Evolutionary conservation across 805 yeast species (phyloP).

Genomic region (Wickerhamiella sergipiensis): DNA sequence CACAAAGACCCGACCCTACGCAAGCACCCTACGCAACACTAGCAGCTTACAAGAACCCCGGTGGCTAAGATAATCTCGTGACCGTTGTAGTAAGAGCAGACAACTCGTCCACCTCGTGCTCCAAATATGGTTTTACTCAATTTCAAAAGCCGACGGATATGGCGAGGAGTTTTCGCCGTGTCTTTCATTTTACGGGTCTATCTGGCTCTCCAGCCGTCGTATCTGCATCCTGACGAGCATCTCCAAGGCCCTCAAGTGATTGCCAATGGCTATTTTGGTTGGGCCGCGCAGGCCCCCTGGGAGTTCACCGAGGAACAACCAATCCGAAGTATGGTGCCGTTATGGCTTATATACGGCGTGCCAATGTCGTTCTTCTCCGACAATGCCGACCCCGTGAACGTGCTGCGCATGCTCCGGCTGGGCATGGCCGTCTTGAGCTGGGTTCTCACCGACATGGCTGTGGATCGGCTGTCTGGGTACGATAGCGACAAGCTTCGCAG

Average conservation of each 20-base stretch:
- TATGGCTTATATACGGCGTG: constrained; percentile 49
- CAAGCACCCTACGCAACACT: too few relatives aligned
- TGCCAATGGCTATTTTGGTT: constrained; percentile 31
- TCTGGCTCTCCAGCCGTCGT: constrained; percentile 57
- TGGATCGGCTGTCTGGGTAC: constrained; percentile 35
- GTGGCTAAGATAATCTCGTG: background rate
- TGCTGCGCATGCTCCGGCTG: constrained; percentile 43
- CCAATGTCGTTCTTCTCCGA: constrained; percentile 39
- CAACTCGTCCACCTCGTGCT: background rate
- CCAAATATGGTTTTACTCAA: background rate
- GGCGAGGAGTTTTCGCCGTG: constrained; percentile 37
- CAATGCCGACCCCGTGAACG: constrained; percentile 31
- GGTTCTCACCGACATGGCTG: constrained; percentile 28
- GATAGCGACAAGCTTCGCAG: constrained; percentile 33
- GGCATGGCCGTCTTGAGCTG: constrained; percentile 30
- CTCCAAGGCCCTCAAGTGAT: constrained; percentile 79
- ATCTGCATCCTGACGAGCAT: constrained; percentile 96
- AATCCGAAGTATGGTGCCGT: constrained; percentile 58
- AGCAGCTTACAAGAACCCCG: background rate
- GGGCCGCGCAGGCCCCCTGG: constrained; percentile 56
- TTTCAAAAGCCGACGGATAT: constrained; percentile 13
- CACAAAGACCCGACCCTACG: too few relatives aligned
- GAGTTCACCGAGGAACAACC: constrained; percentile 50
- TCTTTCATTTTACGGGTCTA: constrained; percentile 37
- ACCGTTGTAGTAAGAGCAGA: background rate